phyloP scores from a whole-genome alignment of 495 filamentous ascomycete species.

The Penicillium taxi region DNA sequence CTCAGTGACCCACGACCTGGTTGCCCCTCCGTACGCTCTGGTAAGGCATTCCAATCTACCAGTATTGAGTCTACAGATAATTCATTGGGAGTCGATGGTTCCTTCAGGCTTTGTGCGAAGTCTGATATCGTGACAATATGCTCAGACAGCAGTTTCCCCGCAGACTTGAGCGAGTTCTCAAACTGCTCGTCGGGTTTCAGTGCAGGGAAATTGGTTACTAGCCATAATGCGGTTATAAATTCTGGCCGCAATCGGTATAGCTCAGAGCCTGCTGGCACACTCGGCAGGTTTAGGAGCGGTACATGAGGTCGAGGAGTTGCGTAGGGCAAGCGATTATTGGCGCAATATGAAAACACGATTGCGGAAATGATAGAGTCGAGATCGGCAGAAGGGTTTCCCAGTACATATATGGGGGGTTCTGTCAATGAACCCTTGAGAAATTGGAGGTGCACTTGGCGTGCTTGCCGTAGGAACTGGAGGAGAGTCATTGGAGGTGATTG shows the following conservation, averaged over 20 bases:
- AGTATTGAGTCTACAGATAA: conserved; percentile 45
- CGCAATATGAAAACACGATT: conserved; percentile 78
- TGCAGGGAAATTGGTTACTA: conserved; percentile 28
- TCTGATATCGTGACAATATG: conserved; percentile 38
- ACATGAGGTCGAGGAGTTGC: conserved; percentile 53
- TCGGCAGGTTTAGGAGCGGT: conserved; percentile 70
- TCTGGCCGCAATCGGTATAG: conserved; percentile 63
- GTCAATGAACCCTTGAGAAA: conserved; percentile 23
- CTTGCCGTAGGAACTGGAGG: conserved; percentile 33
- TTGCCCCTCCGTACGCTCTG: conserved; percentile 36
- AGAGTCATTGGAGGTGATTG: conserved; percentile 16
- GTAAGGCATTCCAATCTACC: conserved; percentile 84
- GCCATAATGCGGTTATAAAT: conserved; percentile 45
- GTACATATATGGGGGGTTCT: conserved; percentile 35
- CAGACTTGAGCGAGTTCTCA: conserved; percentile 22
- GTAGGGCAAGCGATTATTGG: conserved; percentile 39
- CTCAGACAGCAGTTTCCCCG: conserved; percentile 30
- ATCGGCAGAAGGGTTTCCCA: conserved; percentile 53
- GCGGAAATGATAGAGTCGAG: conserved; percentile 87
- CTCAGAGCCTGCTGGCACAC: conserved; percentile 50
- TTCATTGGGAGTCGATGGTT: background rate
- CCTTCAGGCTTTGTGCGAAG: conserved; percentile 19
- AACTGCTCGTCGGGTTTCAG: conserved; percentile 18
- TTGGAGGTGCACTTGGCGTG: conserved; percentile 28
- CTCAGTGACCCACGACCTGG: conserved; percentile 23